Evolutionary conservation across 805 yeast species (phyloP), one percentile per base, ranked within the genome.

Genomic region (Nadsonia fulvescens): DNA sequence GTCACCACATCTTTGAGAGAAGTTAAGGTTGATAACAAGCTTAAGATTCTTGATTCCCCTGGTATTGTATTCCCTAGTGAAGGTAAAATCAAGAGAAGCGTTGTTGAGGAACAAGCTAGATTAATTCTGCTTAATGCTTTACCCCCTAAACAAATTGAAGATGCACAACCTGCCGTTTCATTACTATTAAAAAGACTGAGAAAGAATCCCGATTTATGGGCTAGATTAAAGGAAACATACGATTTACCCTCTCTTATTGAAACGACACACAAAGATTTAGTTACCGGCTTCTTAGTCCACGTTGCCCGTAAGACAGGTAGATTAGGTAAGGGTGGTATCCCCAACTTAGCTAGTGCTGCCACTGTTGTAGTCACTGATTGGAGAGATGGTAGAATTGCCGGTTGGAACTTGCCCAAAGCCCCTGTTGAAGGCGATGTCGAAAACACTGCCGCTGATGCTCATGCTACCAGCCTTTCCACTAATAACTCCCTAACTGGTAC

Each of bases 371-470:
- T 89, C 44, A 79, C 67, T 42, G 98, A 89, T 53, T 89, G 96
- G 96, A 70, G 94, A 54, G 95, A 83, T 50, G 98, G 98, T 32
- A 69, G 89, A 47, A 70, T 89, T 41, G 53, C 73, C 29, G 93
- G 95, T 24, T 89, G 94, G 93, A 69, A 78, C 3, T 53, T 71
- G 40, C 93, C 93, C 6, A 27, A 30, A 28, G 28, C 33, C 14
- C 40, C 39, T 8, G n/a, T n/a, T n/a, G n/a, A n/a, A n/a, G n/a
- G n/a, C n/a, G n/a, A n/a, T n/a, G n/a, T n/a, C n/a, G 27, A 24
- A 5, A 29, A 30, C 21, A 23, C 45, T 5, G 34, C 41, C 12
- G 30, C 42, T 12, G 37, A 42, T 15, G 36, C 38, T 10, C 44
- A 27, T 30, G 14, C 23, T 27, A 12, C 35, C 28, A 14, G 24